Conservation (phyloP, 768 basidiomycete species). For the Podaxis mareebaensis region DNA sequence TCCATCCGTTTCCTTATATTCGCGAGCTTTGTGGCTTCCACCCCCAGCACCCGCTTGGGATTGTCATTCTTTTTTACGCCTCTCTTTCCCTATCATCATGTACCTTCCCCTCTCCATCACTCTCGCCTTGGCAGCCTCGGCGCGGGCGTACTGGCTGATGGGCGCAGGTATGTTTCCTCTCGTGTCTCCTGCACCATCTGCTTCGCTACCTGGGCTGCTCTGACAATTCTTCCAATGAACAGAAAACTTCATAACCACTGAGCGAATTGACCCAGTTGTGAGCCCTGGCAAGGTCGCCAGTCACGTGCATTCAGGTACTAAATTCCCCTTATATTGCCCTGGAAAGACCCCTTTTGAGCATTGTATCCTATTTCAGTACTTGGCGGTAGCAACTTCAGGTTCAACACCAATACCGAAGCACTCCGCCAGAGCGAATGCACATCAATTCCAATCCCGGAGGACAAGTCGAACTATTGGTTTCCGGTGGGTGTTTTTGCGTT, state of each 20-base stretch:
- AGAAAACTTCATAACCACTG: constrained; percentile 41
- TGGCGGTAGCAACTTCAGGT: constrained; percentile 55
- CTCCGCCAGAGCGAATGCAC: constrained; percentile 51
- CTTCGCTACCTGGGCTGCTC: not conserved
- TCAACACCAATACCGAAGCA: constrained; percentile 37
- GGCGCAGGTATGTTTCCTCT: constrained; percentile 33
- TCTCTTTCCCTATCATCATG: constrained; percentile 27
- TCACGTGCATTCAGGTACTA: constrained; percentile 47
- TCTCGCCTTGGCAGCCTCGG: constrained; percentile 29
- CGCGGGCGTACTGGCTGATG: constrained; percentile 49
- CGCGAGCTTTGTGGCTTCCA: not conserved
- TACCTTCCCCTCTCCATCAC: constrained; percentile 32
- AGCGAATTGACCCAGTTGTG: constrained; percentile 53
- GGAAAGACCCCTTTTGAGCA: not conserved
- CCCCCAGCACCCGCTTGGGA: constrained; percentile 18
- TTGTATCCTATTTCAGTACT: constrained; percentile 34
- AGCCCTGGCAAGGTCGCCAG: constrained; percentile 44
- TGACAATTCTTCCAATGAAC: not conserved
- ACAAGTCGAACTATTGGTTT: constrained; percentile 56
- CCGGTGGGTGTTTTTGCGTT: constrained; percentile 34
- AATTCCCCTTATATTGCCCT: not conserved
- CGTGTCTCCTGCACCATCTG: not conserved
- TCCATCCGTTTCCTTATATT: constrained; percentile 8
- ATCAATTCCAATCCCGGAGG: constrained; percentile 53
- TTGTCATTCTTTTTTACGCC: constrained; percentile 28